Percentiles rank a stretch among this genome's conserved stretches.
Conservation (phyloP, 331 rosid species). For the Acacia pycnantha region DNA sequence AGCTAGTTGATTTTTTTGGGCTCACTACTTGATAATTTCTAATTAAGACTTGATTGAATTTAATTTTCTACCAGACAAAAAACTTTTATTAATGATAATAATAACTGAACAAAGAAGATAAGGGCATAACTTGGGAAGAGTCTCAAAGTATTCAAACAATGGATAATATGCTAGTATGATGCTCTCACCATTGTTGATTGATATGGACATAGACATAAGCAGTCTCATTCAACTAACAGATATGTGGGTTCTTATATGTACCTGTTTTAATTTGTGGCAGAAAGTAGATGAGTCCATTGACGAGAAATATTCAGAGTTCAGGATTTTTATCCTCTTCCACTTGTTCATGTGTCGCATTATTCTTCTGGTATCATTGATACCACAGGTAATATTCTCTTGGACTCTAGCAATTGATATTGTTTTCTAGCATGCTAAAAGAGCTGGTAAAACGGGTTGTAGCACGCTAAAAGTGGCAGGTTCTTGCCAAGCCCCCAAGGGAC, state of each 20-base stretch:
- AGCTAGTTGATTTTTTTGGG: neutral
- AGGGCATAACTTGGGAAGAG: neutral
- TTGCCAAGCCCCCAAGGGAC: no score
- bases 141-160: neutral
- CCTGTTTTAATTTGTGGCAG: constrained; percentile 26
- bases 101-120: neutral
- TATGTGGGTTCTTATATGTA: neutral
- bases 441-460: no score
- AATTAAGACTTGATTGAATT: neutral
- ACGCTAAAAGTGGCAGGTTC: no score
- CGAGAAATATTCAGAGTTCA: neutral
- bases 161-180: neutral
- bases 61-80: neutral
- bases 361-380: constrained; percentile 20
- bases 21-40: neutral
- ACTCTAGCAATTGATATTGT: neutral
- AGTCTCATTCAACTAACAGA: neutral
- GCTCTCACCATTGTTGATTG: neutral
- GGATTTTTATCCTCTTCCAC: constrained; percentile 16
- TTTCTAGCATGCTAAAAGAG: neutral
- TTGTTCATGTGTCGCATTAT: constrained; percentile 18
- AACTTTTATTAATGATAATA: neutral
- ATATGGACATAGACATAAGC: neutral
- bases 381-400: constrained; percentile 18
- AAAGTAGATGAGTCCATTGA: constrained; percentile 3